These are phyloP conservation scores for Neonectria punicea DNA, from an alignment of 2,329 filamentous ascomycete genomes.

Conservation along the genomic window DNA sequence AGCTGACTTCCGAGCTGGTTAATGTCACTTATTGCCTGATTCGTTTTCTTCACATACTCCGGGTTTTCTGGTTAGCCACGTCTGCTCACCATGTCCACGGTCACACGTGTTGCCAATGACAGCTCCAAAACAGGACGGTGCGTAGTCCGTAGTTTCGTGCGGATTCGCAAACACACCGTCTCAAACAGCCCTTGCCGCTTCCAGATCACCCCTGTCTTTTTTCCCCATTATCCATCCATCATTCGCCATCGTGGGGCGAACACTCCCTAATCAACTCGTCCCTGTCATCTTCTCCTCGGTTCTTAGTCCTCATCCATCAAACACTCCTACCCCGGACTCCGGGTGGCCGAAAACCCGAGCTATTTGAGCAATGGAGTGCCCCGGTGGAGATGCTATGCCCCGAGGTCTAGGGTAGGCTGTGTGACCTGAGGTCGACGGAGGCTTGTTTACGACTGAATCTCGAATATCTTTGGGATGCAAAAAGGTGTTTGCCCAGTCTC, in stretches of 20 bases:
- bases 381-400: not conserved
- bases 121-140: not conserved
- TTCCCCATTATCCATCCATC: not conserved
- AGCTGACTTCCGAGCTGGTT: too few relatives aligned
- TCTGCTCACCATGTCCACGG: not conserved
- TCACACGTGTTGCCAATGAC: not conserved
- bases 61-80: not conserved
- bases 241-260: not conserved
- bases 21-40: too few relatives aligned
- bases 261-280: not conserved
- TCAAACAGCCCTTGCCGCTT: not conserved
- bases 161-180: not conserved
- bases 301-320: not conserved
- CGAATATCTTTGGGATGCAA: slow-evolving; percentile 9
- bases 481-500: not conserved
- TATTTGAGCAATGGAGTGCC: not conserved
- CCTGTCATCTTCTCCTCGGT: not conserved
- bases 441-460: slow-evolving; percentile 15
- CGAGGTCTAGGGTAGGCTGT: slow-evolving; percentile 15
- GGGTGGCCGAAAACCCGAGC: not conserved
- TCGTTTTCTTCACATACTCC: too few relatives aligned
- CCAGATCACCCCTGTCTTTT: not conserved
- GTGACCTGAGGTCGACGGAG: too few relatives aligned
- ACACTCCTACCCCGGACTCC: not conserved
- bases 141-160: not conserved